A percentile compares a stretch with the other conserved stretches of the same genome.
phyloP scores from a whole-genome alignment of 2,329 filamentous ascomycete species.

The Neurospora crassa region DNA sequence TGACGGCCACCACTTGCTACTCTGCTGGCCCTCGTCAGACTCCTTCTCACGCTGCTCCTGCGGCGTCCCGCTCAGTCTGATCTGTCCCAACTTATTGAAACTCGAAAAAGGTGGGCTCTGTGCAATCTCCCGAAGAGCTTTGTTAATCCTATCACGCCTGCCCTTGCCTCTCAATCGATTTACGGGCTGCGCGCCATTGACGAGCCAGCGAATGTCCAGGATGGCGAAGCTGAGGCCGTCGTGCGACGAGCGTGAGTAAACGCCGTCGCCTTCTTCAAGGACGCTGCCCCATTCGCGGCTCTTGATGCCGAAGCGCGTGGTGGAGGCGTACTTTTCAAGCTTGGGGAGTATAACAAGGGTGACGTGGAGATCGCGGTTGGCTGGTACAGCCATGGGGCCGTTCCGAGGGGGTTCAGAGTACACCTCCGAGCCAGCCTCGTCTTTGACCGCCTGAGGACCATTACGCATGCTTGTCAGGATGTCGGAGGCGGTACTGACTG shows the following conservation, averaged over 20 bases:
- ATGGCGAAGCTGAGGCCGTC: constrained; percentile 89
- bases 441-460: background rate
- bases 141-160: constrained; percentile 46
- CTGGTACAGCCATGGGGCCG: constrained; percentile 54
- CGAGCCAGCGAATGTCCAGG: constrained; percentile 72
- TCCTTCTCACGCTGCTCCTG: background rate
- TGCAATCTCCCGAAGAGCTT: constrained; percentile 42
- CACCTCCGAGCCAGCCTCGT: background rate
- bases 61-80: background rate
- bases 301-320: constrained; percentile 69
- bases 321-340: constrained; percentile 65
- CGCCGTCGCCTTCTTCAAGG: constrained; percentile 30
- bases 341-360: constrained; percentile 75
- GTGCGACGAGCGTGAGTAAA: constrained; percentile 37
- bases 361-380: constrained; percentile 73
- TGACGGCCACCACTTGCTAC: background rate
- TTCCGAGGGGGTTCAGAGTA: constrained; percentile 41
- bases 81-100: background rate
- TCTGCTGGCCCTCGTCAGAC: background rate
- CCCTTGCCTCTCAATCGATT: constrained; percentile 46
- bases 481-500: constrained; percentile 13
- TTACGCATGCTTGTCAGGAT: background rate
- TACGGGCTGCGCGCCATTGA: constrained; percentile 57
- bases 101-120: background rate
- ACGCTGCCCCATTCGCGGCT: constrained; percentile 68